These are phyloP conservation scores for Dillenia turbinata DNA, from an alignment of 164 flowering plant genomes.

Conservation along the genomic window DNA sequence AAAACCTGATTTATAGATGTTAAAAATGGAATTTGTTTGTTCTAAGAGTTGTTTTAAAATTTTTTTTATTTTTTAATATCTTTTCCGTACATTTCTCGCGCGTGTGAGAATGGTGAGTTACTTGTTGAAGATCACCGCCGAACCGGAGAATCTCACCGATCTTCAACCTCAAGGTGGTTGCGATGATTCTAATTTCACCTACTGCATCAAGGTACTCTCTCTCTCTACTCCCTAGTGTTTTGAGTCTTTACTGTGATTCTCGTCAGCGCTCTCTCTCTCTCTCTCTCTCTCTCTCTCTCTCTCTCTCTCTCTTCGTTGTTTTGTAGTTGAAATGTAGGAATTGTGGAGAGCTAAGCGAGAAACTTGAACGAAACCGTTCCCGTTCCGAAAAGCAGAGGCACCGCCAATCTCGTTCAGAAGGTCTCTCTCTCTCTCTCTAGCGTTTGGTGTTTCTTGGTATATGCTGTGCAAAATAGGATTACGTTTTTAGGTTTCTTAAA, in stretches of 20 bases:
- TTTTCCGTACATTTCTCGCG: no score
- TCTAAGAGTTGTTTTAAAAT: no score
- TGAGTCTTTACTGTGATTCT: background rate
- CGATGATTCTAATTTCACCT: conserved; percentile 68
- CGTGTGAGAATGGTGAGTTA: conserved; percentile 86
- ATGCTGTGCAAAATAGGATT: no score
- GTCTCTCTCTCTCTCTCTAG: conserved; percentile 18
- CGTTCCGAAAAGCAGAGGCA: conserved; percentile 43
- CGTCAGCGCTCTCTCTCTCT: background rate
- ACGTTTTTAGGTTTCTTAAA: no score
- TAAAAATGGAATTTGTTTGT: no score
- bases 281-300: background rate
- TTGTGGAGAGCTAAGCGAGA: conserved; percentile 79
- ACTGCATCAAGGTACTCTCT: conserved; percentile 65
- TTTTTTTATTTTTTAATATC: no score
- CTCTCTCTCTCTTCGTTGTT: background rate
- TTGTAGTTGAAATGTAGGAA: conserved; percentile 71
- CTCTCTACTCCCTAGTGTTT: background rate
- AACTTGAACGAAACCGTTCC: conserved; percentile 56
- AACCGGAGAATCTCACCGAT: conserved; percentile 67
- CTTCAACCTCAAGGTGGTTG: conserved; percentile 87
- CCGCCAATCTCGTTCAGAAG: conserved; percentile 67
- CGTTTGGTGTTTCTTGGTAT: no score
- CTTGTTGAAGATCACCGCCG: conserved; percentile 59
- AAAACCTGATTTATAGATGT: no score